A percentile compares a stretch with the other conserved stretches of the same genome.
phyloP scores from a whole-genome alignment of 768 basidiomycete genomes.

The Boletus subparvulus region DNA sequence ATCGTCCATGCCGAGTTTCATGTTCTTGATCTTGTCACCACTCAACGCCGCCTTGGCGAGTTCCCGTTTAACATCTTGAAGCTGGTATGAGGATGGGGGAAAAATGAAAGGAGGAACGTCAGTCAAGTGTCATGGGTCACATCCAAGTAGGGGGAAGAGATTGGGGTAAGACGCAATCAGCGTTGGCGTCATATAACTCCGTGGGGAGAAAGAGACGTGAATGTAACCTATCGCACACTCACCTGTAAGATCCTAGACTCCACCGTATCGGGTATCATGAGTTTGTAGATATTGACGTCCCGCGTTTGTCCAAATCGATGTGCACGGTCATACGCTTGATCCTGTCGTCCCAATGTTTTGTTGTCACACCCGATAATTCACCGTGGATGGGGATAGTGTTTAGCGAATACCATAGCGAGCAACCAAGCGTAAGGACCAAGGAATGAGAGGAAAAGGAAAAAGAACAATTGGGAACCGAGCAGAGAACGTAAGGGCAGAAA shows the following conservation, averaged over 20 bases:
- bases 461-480: neutral
- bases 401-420: neutral
- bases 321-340: conserved; percentile 91
- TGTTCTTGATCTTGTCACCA: conserved; percentile 84
- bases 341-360: conserved; percentile 39
- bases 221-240: conserved; percentile 9
- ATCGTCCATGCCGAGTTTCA: conserved; percentile 83
- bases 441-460: neutral
- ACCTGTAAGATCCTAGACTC: conserved; percentile 84
- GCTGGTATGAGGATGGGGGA: conserved; percentile 33
- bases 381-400: neutral
- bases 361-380: neutral
- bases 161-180: neutral
- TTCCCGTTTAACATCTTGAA: conserved; percentile 91
- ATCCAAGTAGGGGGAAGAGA: neutral
- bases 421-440: neutral
- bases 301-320: conserved; percentile 88
- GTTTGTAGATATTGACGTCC: conserved; percentile 85
- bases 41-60: conserved; percentile 82
- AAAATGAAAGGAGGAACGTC: neutral
- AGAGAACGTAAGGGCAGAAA: neutral
- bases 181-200: neutral
- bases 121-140: neutral
- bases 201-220: neutral
- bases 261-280: conserved; percentile 83